These are phyloP conservation scores for Mucor racemosus DNA, from an alignment of 371 early-diverging fungal species.

Conservation along the genomic window DNA sequence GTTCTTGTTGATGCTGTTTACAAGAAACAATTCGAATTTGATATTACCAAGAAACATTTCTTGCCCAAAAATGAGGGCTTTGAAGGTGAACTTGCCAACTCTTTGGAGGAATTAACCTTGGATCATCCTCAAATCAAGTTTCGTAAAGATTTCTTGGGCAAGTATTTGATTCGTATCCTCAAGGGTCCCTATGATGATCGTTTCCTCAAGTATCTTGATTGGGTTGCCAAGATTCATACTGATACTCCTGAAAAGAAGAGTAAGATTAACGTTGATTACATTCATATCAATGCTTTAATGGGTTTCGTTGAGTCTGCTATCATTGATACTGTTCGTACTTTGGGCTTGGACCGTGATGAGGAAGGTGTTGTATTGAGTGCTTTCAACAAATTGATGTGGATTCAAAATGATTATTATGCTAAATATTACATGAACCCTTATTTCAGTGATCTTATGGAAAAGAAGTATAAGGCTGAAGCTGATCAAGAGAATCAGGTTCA, in stretches of 20 bases:
- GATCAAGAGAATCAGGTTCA: not conserved
- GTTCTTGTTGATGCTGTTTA: slow-evolving; percentile 80
- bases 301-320: slow-evolving; percentile 73
- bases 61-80: slow-evolving; percentile 75
- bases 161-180: slow-evolving; percentile 76
- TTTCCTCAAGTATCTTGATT: slow-evolving; percentile 80
- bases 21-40: slow-evolving; percentile 61
- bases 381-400: slow-evolving; percentile 86
- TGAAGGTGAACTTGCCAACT: slow-evolving; percentile 46
- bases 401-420: slow-evolving; percentile 87
- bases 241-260: slow-evolving; percentile 76
- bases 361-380: slow-evolving; percentile 69
- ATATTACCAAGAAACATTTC: slow-evolving; percentile 66
- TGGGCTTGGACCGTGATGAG: slow-evolving; percentile 63
- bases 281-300: slow-evolving; percentile 80
- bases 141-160: slow-evolving; percentile 77
- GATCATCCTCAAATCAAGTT: slow-evolving; percentile 79
- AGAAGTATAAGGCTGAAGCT: slow-evolving; percentile 12
- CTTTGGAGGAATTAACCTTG: slow-evolving; percentile 54
- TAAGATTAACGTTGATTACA: slow-evolving; percentile 82
- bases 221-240: slow-evolving; percentile 71
- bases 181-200: slow-evolving; percentile 73
- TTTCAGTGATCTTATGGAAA: slow-evolving; percentile 1
- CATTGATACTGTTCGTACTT: slow-evolving; percentile 61
- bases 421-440: slow-evolving; percentile 68